These are phyloP conservation scores for Fonsecaea erecta DNA, from an alignment of 2,329 filamentous ascomycete species.

Conservation along the genomic window DNA sequence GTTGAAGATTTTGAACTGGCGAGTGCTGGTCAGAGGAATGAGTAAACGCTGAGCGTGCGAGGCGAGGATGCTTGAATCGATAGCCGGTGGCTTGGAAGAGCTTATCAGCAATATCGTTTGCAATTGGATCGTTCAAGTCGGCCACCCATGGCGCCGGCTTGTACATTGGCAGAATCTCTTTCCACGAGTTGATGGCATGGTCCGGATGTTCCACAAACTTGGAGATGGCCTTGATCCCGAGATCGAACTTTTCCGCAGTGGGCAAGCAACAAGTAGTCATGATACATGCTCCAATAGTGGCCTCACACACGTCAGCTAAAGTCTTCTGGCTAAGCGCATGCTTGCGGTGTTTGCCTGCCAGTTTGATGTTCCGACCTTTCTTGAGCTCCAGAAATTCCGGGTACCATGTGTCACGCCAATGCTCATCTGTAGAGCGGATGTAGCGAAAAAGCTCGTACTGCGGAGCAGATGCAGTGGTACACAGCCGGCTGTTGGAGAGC, in stretches of 20 bases:
- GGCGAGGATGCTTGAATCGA: conserved; percentile 72
- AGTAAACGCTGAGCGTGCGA: conserved; percentile 82
- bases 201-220: conserved; percentile 68
- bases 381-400: conserved; percentile 75
- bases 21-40: conserved; percentile 83
- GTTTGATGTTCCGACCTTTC: conserved; percentile 66
- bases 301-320: conserved; percentile 92
- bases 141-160: conserved; percentile 30
- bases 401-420: conserved; percentile 80
- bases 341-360: conserved; percentile 44
- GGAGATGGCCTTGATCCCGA: conserved; percentile 63
- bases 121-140: conserved; percentile 60
- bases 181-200: conserved; percentile 71
- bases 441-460: conserved; percentile 69
- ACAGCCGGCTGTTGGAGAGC: conserved; percentile 89
- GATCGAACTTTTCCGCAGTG: conserved; percentile 56
- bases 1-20: conserved; percentile 83
- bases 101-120: conserved; percentile 69
- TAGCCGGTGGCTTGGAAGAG: conserved; percentile 66
- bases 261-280: conserved; percentile 57
- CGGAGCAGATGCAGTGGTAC: conserved; percentile 72
- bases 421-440: conserved; percentile 74
- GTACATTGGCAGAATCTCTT: conserved; percentile 66
- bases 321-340: conserved; percentile 85
- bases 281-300: conserved; percentile 83